These are phyloP conservation scores for Tylopilus subfusipes DNA, from an alignment of 768 basidiomycete genomes.

Conservation along the genomic window DNA sequence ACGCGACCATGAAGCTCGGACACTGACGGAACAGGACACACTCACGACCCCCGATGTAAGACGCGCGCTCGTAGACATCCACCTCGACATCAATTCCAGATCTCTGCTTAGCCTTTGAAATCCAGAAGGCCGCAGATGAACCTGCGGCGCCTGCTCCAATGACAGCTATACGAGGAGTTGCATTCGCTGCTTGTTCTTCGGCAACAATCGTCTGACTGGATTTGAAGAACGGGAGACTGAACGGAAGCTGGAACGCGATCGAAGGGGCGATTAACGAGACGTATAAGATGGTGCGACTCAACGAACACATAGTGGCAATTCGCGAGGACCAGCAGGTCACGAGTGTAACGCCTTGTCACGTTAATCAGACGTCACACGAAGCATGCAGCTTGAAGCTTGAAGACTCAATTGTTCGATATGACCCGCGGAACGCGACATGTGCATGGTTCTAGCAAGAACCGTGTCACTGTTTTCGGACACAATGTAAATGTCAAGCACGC, in stretches of 20 bases:
- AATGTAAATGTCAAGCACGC: no score
- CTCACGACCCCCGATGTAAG: slow-evolving; percentile 84
- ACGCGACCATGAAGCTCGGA: slow-evolving; percentile 1
- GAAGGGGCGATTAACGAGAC: slow-evolving; percentile 22
- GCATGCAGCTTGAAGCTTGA: no score
- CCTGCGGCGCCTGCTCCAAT: slow-evolving; percentile 91
- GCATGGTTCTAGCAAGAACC: no score
- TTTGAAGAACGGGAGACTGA: slow-evolving; percentile 55
- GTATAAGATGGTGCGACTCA: slow-evolving; percentile 15
- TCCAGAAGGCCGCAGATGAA: slow-evolving; percentile 80
- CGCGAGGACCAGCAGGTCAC: neutral
- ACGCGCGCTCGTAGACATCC: slow-evolving; percentile 77
- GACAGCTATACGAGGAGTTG: slow-evolving; percentile 66
- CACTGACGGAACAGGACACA: slow-evolving; percentile 20
- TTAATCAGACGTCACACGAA: neutral
- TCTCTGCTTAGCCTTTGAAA: slow-evolving; percentile 71
- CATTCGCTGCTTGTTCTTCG: slow-evolving; percentile 19
- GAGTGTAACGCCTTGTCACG: neutral
- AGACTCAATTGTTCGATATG: neutral
- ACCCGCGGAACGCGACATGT: neutral
- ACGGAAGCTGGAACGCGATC: slow-evolving; percentile 45
- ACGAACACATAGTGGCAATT: slow-evolving; percentile 12
- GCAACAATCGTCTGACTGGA: slow-evolving; percentile 23
- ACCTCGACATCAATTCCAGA: slow-evolving; percentile 68
- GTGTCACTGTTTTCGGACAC: no score